These are phyloP conservation scores for Pyrenopolyporus hunteri DNA, from an alignment of 495 filamentous ascomycete species.

Conservation along the genomic window DNA sequence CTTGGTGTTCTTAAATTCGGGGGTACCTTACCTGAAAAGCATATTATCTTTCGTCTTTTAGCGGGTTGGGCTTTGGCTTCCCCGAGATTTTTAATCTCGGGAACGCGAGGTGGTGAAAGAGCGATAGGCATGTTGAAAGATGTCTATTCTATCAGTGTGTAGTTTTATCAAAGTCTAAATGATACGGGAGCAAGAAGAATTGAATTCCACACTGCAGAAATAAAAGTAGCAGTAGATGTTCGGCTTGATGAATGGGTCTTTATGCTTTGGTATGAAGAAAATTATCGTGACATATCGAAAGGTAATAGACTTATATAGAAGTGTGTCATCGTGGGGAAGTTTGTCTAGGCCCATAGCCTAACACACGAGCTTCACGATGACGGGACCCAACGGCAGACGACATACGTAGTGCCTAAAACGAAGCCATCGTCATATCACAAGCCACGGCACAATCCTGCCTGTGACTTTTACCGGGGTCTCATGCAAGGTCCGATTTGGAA, in stretches of 20 bases:
- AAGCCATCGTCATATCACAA: slow-evolving; percentile 34
- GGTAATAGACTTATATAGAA: slow-evolving; percentile 21
- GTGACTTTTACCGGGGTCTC: slow-evolving; percentile 20
- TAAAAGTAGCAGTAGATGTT: background rate
- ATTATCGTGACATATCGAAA: slow-evolving; percentile 2
- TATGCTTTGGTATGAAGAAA: slow-evolving; percentile 3
- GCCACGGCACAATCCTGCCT: slow-evolving; percentile 2
- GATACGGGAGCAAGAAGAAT: background rate
- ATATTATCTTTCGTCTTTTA: slow-evolving; percentile 56
- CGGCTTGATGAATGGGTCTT: background rate
- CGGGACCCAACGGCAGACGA: slow-evolving; percentile 24
- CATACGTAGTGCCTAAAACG: slow-evolving; percentile 5
- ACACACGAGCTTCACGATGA: slow-evolving; percentile 21
- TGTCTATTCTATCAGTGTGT: background rate
- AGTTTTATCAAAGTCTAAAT: slow-evolving; percentile 4
- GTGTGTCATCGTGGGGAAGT: slow-evolving; percentile 13
- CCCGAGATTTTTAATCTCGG: slow-evolving; percentile 33
- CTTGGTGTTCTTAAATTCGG: background rate
- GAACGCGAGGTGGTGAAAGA: slow-evolving; percentile 34
- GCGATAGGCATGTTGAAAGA: slow-evolving; percentile 47
- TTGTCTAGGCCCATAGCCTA: background rate
- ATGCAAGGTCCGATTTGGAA: slow-evolving; percentile 23
- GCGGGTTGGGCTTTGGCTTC: slow-evolving; percentile 28
- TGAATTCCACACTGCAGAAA: slow-evolving; percentile 11
- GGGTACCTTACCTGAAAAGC: slow-evolving; percentile 55